A percentile compares a stretch with the other conserved stretches of the same genome.
Evolutionary conservation across 176 grass and related monocot genomes (phyloP).

Genomic region (Musa troglodytarum): DNA sequence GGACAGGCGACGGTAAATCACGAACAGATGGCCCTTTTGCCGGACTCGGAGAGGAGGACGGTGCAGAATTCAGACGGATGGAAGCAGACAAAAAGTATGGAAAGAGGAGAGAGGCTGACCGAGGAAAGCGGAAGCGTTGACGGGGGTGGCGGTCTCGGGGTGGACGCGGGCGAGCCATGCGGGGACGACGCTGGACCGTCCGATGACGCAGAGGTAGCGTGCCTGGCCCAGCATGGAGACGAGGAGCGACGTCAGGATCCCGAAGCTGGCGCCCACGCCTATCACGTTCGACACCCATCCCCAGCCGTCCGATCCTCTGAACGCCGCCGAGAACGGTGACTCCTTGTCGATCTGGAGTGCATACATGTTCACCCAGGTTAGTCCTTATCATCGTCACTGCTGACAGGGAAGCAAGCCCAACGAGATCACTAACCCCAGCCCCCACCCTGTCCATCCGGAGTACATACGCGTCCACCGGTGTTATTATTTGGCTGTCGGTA

Average conservation of each 20-base stretch:
- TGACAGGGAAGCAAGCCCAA: not conserved
- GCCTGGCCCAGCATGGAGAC: slow-evolving; percentile 94
- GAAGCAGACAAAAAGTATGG: not conserved
- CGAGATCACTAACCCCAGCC: not conserved
- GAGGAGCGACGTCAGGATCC: slow-evolving; percentile 86
- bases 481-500: too few relatives aligned
- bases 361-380: not conserved
- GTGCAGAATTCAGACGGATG: too few relatives aligned
- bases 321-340: slow-evolving; percentile 77
- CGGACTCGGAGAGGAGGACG: too few relatives aligned
- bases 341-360: slow-evolving; percentile 65
- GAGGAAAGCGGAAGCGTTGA: slow-evolving; percentile 81
- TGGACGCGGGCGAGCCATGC: slow-evolving; percentile 75
- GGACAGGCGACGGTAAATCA: too few relatives aligned
- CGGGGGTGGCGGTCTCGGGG: slow-evolving; percentile 54
- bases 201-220: slow-evolving; percentile 84
- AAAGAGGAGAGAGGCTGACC: slow-evolving; percentile 24
- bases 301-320: slow-evolving; percentile 42
- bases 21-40: too few relatives aligned
- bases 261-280: slow-evolving; percentile 62
- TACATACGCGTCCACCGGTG: too few relatives aligned
- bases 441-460: not conserved
- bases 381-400: too few relatives aligned
- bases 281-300: slow-evolving; percentile 82
- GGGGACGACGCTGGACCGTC: slow-evolving; percentile 71